Evolutionary conservation across 148 eudicot genomes (phyloP).

Genomic region (Vaccinium myrtillus): DNA sequence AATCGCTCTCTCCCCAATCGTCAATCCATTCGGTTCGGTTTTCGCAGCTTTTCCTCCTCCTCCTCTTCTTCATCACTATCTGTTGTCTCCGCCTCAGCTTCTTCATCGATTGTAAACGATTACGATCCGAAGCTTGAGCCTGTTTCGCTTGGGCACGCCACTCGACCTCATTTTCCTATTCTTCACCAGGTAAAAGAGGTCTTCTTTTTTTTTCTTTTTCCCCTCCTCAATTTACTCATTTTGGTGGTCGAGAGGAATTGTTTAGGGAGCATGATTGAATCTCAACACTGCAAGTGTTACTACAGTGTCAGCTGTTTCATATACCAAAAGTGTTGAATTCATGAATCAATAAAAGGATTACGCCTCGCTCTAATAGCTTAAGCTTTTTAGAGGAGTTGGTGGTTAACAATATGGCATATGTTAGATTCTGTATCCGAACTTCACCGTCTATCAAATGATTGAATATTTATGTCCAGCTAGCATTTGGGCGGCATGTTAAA

Average conservation of each 20-base stretch:
- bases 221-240: neutral
- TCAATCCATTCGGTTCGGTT: slow-evolving; percentile 17
- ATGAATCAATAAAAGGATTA: too few relatives aligned
- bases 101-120: slow-evolving; percentile 28
- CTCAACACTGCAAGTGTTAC: too few relatives aligned
- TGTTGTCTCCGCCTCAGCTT: slow-evolving; percentile 16
- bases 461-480: too few relatives aligned
- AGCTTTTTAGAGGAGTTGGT: too few relatives aligned
- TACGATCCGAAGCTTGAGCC: slow-evolving; percentile 25
- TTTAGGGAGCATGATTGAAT: neutral
- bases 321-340: neutral
- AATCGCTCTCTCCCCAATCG: slow-evolving; percentile 20
- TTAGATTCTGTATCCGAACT: too few relatives aligned
- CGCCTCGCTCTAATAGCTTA: too few relatives aligned
- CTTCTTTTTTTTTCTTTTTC: neutral
- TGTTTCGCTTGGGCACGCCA: slow-evolving; percentile 64
- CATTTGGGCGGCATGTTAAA: too few relatives aligned
- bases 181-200: slow-evolving; percentile 60
- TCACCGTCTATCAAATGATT: too few relatives aligned
- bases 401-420: too few relatives aligned
- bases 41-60: slow-evolving; percentile 23
- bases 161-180: slow-evolving; percentile 81
- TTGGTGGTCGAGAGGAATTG: neutral
- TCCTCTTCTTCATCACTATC: neutral
- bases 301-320: neutral